Evolutionary conservation across 495 filamentous ascomycete species (phyloP).

Genomic region (Staphylotrichum longicolle): DNA sequence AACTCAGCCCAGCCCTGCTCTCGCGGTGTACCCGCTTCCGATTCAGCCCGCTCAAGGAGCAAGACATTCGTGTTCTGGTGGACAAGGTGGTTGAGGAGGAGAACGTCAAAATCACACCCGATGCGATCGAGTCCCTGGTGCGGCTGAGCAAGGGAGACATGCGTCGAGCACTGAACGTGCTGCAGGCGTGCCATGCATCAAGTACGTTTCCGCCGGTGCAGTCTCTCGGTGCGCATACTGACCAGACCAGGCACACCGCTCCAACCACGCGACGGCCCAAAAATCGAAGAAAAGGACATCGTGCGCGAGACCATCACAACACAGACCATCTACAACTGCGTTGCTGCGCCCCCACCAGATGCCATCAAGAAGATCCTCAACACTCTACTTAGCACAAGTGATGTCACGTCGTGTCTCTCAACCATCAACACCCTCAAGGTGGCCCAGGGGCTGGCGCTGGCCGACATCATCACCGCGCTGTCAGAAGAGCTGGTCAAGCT

Average conservation of each 20-base stretch:
- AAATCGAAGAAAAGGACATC: constrained; percentile 56
- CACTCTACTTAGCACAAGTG: constrained; percentile 76
- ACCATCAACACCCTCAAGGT: constrained; percentile 84
- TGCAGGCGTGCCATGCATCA: constrained; percentile 94
- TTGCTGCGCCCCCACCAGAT: constrained; percentile 87
- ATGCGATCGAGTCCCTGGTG: constrained; percentile 78
- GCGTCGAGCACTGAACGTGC: constrained; percentile 89
- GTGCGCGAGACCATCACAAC: constrained; percentile 83
- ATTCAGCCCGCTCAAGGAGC: constrained; percentile 88
- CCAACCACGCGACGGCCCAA: constrained; percentile 60
- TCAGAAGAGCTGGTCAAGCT: constrained; percentile 76
- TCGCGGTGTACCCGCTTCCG: constrained; percentile 93
- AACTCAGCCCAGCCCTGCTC: constrained; percentile 89
- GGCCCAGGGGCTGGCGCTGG: constrained; percentile 83
- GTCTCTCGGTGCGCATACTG: constrained; percentile 8
- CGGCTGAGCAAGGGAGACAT: constrained; percentile 92
- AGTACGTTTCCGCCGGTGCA: constrained; percentile 50
- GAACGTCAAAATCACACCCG: constrained; percentile 72
- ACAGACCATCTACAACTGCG: constrained; percentile 92
- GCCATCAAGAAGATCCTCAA: constrained; percentile 82
- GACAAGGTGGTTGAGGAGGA: constrained; percentile 91
- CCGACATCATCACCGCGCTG: constrained; percentile 85
- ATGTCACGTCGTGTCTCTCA: constrained; percentile 81
- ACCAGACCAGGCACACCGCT: constrained; percentile 61
- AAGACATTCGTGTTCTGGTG: constrained; percentile 76